Evolutionary conservation across 345 rosid species (phyloP), one percentile per base, ranked within the genome.

Genomic region (Dipteronia dyeriana): DNA sequence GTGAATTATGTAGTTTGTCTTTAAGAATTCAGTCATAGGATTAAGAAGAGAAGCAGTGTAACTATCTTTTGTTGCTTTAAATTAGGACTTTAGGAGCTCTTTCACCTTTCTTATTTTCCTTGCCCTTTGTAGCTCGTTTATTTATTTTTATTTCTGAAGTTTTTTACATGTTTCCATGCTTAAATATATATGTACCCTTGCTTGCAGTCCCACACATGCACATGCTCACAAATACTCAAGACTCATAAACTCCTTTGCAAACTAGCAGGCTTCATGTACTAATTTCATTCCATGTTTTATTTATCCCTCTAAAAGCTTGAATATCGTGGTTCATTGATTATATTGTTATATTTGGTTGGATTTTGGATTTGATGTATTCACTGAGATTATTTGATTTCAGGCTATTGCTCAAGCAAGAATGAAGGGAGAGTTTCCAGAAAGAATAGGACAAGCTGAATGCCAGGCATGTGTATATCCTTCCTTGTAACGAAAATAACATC

Each of bases 371-470:
- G 59, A 78, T 64, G 56, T 70, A 74, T 78, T 83, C 38, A 81
- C 71, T 69, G 71, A 80, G 69, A 51, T 63, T 75, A 29, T 57
- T 84, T 63, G 19, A 72, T 39, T 82, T 84, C 84, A 97, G 99
- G 99, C 96, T 74, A 90, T 97, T 79, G 98, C 97, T 29, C 87
- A 91, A 71, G 97, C 95, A 76, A 87, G 96, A 84, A 89, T 94
- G 91, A 90, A 88, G 78, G 99, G 98, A 78, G 99, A 97, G 76
- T 94, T 86, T 79, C 99, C 99, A 68, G 99, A 97, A 84, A 91
- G 99, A 81, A 75, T 86, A 29, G 98, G 98, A 76, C 98, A 94
- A 71, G 97, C 94, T 23, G 97, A 97, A 88, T 97, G 99, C 83
- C 98, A 97, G 99, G 99, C 88, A 73, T 74, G 88, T 73, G 56